phyloP scores from a whole-genome alignment of 2,329 filamentous ascomycete species.

The Sarocladium brachiariae region DNA sequence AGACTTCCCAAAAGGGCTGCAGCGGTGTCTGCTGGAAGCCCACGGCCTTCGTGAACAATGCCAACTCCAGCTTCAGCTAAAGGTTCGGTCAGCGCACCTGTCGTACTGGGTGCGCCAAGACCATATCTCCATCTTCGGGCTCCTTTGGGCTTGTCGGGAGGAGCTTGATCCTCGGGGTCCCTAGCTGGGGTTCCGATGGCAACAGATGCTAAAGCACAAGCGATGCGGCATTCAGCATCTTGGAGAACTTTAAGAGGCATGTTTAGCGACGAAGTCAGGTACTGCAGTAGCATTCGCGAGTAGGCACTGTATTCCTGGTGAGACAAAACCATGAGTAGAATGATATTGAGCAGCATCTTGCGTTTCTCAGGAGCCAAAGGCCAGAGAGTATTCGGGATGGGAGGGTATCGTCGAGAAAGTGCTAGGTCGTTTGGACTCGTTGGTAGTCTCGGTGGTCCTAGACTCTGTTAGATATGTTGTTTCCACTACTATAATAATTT shows the following conservation, averaged over 20 bases:
- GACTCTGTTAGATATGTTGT: constrained; percentile 14
- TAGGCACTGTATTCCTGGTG: constrained; percentile 71
- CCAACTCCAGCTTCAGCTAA: constrained; percentile 75
- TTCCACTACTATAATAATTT: background rate
- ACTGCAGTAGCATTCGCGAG: constrained; percentile 63
- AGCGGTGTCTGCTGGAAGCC: constrained; percentile 65
- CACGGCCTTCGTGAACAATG: constrained; percentile 68
- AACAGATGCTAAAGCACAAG: constrained; percentile 65
- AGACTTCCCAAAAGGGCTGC: constrained; percentile 74
- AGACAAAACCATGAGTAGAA: constrained; percentile 67
- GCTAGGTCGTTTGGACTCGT: constrained; percentile 37
- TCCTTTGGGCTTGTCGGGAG: constrained; percentile 47
- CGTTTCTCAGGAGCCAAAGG: constrained; percentile 54
- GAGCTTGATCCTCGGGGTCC: background rate
- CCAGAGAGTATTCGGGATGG: constrained; percentile 54
- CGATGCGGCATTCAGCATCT: constrained; percentile 68
- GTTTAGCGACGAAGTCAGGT: constrained; percentile 64
- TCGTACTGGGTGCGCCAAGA: constrained; percentile 40
- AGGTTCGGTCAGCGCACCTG: constrained; percentile 69
- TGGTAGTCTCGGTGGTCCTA: constrained; percentile 34
- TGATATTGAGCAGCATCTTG: constrained; percentile 61
- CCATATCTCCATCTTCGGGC: constrained; percentile 68
- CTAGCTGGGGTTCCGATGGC: constrained; percentile 41
- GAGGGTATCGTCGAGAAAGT: constrained; percentile 46
- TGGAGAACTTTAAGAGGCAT: constrained; percentile 58